phyloP scores from a whole-genome alignment of 768 basidiomycete genomes.

The Mycena galericulata region DNA sequence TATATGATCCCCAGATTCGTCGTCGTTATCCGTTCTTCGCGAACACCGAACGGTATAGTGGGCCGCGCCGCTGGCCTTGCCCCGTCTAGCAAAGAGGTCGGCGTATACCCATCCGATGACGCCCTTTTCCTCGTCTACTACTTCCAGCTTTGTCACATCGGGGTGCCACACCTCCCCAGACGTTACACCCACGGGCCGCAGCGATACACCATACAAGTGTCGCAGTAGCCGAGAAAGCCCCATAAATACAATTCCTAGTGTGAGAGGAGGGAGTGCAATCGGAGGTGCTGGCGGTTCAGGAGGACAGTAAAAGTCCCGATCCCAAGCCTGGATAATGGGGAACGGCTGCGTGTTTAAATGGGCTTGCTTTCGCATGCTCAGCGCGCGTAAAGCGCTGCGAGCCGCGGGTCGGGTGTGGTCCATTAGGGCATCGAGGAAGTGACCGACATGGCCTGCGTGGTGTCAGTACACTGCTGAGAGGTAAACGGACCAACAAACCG shows the following conservation, averaged over 20 bases:
- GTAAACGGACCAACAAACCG: constrained; percentile 57
- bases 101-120: constrained; percentile 95
- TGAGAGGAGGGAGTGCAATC: constrained; percentile 78
- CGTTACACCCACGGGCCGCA: constrained; percentile 75
- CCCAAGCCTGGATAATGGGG: constrained; percentile 92
- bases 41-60: constrained; percentile 99
- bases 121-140: constrained; percentile 89
- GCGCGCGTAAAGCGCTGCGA: constrained; percentile 73
- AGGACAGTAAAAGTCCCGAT: constrained; percentile 93
- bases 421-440: constrained; percentile 86
- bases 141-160: constrained; percentile 92
- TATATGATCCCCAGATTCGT: constrained; percentile 73
- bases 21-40: constrained; percentile 91
- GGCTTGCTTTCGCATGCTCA: constrained; percentile 78
- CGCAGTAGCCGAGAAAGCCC: constrained; percentile 92
- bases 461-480: constrained; percentile 9
- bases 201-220: constrained; percentile 86
- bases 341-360: constrained; percentile 69
- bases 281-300: constrained; percentile 82
- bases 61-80: constrained; percentile 92
- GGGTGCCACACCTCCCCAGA: constrained; percentile 91
- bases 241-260: constrained; percentile 91
- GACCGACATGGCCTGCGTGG: constrained; percentile 80
- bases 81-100: constrained; percentile 86
- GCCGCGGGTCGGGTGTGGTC: constrained; percentile 86